phyloP scores from a whole-genome alignment of 768 basidiomycete genomes.

The Tylopilus intermedius region DNA sequence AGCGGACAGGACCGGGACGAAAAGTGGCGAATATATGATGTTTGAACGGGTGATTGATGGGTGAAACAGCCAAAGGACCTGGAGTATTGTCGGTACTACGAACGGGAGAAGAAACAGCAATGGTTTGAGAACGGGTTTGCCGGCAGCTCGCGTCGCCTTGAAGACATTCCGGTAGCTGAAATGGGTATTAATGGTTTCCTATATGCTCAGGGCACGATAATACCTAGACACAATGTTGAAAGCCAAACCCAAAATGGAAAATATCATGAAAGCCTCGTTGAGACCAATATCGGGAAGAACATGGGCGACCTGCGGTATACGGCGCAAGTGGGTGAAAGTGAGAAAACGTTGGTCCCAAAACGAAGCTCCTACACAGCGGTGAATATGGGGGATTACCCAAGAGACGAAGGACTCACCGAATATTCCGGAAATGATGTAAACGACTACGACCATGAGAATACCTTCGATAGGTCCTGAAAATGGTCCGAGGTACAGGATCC shows the following conservation, averaged over 20 bases:
- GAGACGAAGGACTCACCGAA: conserved; percentile 44
- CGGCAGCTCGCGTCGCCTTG: conserved; percentile 42
- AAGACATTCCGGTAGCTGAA: conserved; percentile 81
- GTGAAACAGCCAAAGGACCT: conserved; percentile 77
- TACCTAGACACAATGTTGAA: conserved; percentile 80
- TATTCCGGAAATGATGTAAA: conserved; percentile 76
- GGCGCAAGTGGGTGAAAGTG: conserved; percentile 51
- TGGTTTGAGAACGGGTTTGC: conserved; percentile 46
- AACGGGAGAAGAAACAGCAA: conserved; percentile 79
- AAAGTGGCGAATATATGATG: conserved; percentile 71
- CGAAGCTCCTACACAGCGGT: conserved; percentile 48
- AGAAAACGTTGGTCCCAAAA: conserved; percentile 78
- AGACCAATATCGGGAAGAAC: conserved; percentile 63
- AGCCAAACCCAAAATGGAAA: conserved; percentile 61
- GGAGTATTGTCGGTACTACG: conserved; percentile 59
- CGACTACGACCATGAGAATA: conserved; percentile 74
- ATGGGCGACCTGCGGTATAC: conserved; percentile 42
- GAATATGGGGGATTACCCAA: neutral
- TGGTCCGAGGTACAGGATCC: conserved; percentile 83
- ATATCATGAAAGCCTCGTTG: conserved; percentile 86
- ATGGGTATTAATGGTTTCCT: conserved; percentile 1
- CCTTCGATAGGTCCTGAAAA: conserved; percentile 98
- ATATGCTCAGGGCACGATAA: neutral
- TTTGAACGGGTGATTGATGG: conserved; percentile 55
- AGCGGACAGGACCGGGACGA: conserved; percentile 84